These are phyloP conservation scores for Erysiphe pulchra DNA, from an alignment of 2,329 filamentous ascomycete genomes.

Conservation along the genomic window DNA sequence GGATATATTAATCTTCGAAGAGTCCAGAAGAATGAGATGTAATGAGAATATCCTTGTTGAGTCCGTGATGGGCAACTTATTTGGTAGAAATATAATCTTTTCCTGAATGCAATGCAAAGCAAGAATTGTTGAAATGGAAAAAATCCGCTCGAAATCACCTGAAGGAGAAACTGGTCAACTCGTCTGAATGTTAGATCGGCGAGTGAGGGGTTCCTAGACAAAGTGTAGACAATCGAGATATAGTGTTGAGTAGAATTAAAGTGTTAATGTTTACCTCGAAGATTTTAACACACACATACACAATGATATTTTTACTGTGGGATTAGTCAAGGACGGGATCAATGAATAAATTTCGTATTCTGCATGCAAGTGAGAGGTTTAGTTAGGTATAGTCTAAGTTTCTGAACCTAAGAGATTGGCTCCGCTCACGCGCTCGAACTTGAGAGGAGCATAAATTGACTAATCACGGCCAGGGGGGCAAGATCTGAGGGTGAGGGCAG, in stretches of 20 bases:
- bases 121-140: neutral
- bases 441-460: constrained; percentile 10
- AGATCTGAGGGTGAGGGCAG: constrained; percentile 6
- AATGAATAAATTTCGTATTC: neutral
- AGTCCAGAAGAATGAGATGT: neutral
- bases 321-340: neutral
- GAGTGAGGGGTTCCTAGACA: constrained; percentile 5
- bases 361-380: constrained; percentile 2
- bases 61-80: constrained; percentile 27
- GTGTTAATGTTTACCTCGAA: neutral
- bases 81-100: constrained; percentile 2
- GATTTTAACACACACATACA: neutral
- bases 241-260: neutral
- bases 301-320: neutral
- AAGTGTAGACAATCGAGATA: constrained; percentile 3
- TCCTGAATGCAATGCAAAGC: neutral
- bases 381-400: constrained; percentile 7
- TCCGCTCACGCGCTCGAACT: constrained; percentile 14
- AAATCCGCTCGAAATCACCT: neutral
- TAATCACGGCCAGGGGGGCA: constrained; percentile 4
- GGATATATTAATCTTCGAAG: constrained; percentile 14
- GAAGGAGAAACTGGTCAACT: neutral
- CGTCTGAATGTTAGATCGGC: constrained; percentile 3
- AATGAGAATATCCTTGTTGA: constrained; percentile 15
- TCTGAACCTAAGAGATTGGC: constrained; percentile 13